Evolutionary conservation across 768 basidiomycete species (phyloP).

Genomic region (Myochromella boudieri): DNA sequence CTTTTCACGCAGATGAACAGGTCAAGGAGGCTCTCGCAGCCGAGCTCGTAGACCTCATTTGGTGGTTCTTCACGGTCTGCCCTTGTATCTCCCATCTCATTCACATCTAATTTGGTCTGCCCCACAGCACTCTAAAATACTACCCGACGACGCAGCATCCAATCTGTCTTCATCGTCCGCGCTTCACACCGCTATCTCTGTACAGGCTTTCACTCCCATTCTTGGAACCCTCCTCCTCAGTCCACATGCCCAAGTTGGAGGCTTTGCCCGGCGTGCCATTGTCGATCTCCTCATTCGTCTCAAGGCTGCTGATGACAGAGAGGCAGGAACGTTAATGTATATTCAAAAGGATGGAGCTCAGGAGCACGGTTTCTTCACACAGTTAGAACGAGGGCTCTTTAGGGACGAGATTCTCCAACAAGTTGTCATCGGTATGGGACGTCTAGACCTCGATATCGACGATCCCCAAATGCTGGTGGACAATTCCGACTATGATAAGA

Average conservation of each 20-base stretch:
- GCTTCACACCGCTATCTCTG: constrained; percentile 55
- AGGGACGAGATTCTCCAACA: constrained; percentile 82
- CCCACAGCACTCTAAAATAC: constrained; percentile 64
- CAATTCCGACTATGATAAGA: constrained; percentile 15
- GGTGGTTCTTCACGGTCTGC: constrained; percentile 85
- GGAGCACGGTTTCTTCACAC: constrained; percentile 48
- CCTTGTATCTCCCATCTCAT: constrained; percentile 7
- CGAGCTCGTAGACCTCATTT: constrained; percentile 78
- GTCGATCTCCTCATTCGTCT: constrained; percentile 78
- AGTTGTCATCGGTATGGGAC: constrained; percentile 88
- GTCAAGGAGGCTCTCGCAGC: constrained; percentile 87
- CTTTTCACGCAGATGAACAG: constrained; percentile 61
- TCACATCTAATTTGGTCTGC: constrained; percentile 9
- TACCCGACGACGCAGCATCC: constrained; percentile 43
- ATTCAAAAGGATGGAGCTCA: constrained; percentile 36
- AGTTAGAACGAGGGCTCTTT: constrained; percentile 60
- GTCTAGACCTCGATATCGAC: constrained; percentile 48
- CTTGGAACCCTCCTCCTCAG: constrained; percentile 87
- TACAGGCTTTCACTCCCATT: constrained; percentile 89
- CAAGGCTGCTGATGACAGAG: constrained; percentile 53
- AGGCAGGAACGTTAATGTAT: constrained; percentile 23
- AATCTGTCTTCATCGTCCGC: constrained; percentile 33
- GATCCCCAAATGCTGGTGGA: constrained; percentile 13
- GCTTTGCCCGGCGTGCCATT: constrained; percentile 70
- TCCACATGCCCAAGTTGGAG: constrained; percentile 70